Evolutionary conservation across 169 alveolate species (phyloP).

Genomic region (Eimeria acervulina): DNA sequence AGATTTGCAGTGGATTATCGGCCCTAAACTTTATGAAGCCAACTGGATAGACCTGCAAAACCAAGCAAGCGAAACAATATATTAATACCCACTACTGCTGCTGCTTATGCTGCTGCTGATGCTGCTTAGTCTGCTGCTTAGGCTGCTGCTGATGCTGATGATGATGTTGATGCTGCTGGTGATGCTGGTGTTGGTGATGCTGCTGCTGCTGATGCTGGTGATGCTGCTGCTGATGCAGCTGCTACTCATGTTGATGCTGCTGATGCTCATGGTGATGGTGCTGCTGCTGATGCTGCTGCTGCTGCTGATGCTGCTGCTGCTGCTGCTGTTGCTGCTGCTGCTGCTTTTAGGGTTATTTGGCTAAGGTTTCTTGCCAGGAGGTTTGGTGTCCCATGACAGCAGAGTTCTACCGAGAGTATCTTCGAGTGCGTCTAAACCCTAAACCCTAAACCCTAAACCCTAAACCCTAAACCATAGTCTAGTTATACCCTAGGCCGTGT

Average conservation of each 20-base stretch:
- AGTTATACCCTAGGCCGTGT: too few relatives aligned
- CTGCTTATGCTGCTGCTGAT: not conserved
- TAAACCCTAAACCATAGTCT: not conserved
- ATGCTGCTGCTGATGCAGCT: slow-evolving; percentile 21
- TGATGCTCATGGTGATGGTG: not conserved
- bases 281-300: slow-evolving; percentile 10
- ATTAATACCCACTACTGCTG: not conserved
- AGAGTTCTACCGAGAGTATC: slow-evolving; percentile 96
- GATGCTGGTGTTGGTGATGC: slow-evolving; percentile 24
- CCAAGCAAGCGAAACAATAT: slow-evolving; percentile 16
- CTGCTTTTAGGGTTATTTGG: slow-evolving; percentile 95
- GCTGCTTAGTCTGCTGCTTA: too few relatives aligned
- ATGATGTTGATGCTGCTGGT: not conserved
- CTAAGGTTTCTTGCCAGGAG: slow-evolving; percentile 98
- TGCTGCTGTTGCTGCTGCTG: slow-evolving; percentile 33
- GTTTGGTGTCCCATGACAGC: slow-evolving; percentile 99
- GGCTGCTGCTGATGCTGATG: slow-evolving; percentile 20
- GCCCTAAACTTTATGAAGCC: slow-evolving; percentile 99
- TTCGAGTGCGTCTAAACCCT: slow-evolving; percentile 84
- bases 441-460: not conserved
- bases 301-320: not conserved
- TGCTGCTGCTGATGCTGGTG: not conserved
- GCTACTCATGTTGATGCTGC: not conserved
- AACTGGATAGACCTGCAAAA: slow-evolving; percentile 99
- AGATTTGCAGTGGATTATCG: slow-evolving; percentile 99